Conservation (phyloP, 176 grass and related monocot genomes). For the Avena sativa region DNA sequence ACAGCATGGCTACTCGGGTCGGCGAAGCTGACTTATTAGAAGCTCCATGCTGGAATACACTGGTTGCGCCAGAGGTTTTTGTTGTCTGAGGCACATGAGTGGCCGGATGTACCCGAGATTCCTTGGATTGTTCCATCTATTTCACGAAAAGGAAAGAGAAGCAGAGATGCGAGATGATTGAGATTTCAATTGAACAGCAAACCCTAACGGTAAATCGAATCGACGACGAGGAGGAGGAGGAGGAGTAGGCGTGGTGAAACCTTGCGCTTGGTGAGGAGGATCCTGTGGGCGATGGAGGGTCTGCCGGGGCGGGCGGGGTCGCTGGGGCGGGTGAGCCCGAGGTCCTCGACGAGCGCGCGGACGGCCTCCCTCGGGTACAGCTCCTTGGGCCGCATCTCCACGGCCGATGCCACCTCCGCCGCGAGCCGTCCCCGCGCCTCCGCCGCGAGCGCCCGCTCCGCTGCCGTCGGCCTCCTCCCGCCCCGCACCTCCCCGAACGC, state of each 20-base stretch:
- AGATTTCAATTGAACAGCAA: neutral
- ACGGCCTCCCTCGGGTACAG: constrained; percentile 68
- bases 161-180: neutral
- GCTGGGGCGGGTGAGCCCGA: constrained; percentile 60
- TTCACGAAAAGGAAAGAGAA: constrained; percentile 6
- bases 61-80: neutral
- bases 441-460: constrained; percentile 44
- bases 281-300: constrained; percentile 70
- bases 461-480: constrained; percentile 51
- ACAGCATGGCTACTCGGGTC: constrained; percentile 13
- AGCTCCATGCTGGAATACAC: constrained; percentile 42
- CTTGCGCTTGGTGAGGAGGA: constrained; percentile 72
- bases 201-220: neutral
- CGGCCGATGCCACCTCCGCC: constrained; percentile 31
- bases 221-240: neutral
- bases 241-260: constrained; percentile 26
- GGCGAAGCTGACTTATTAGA: constrained; percentile 42
- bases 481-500: constrained; percentile 55
- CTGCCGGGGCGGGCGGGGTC: constrained; percentile 50
- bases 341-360: constrained; percentile 69
- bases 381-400: constrained; percentile 58
- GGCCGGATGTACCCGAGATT: constrained; percentile 40
- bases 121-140: constrained; percentile 76
- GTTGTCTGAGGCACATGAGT: constrained; percentile 42
- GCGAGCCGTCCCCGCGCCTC: constrained; percentile 49